Base-by-base conservation (phyloP, 2,329 filamentous ascomycete species). In the Phaeophleospora eucalypticola region DNA sequence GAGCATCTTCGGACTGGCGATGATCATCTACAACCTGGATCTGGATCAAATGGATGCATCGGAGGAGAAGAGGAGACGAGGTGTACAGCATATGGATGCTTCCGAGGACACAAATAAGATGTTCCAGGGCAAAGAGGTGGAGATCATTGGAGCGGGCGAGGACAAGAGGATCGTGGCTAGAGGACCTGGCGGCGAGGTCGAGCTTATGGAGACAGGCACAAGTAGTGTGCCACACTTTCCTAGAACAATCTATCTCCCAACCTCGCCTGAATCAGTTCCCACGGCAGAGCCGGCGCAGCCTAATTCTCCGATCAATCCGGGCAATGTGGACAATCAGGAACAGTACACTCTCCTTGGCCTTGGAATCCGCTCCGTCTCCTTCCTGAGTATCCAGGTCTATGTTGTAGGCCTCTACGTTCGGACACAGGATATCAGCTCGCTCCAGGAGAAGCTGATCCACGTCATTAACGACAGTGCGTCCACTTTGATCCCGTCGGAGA, bases 341-440 rank as follows among this genome's bases (percentile, higher is more conserved):
- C 77, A 95, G 60, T 97, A 96, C 67, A 90, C 89, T 17, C 77
- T 97, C 0, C 79, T 97, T 4, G 93, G 93, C 0, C 72, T 96
- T 4, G 93, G 93, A 15, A 84, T 94, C 53, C 81, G 93, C 45
- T 89, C 86, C 1, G 93, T 98, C 24, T 94, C 87, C 18, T 95
- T 97, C 67, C 72, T 97, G 36, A 75, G 81, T 40, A 89, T 98
- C 36, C 84, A 95, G 66, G 93, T 98, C 43, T 98, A 98, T 71
- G 86, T 97, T 15, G 86, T 95, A 0, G 93, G 91, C 14, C 81
- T 94, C 59, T 98, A 98, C 71, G 78, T 97, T 19, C 87, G 89
- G 19, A 91, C 85, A 0, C 74, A 83, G 32, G 89, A 95, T 62
- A 82, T 98, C 49, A 82, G 84, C 3, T 76, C 78, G n/a, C 75